These are phyloP conservation scores for Psilocybe subaeruginosa DNA, from an alignment of 768 basidiomycete species.

Conservation along the genomic window DNA sequence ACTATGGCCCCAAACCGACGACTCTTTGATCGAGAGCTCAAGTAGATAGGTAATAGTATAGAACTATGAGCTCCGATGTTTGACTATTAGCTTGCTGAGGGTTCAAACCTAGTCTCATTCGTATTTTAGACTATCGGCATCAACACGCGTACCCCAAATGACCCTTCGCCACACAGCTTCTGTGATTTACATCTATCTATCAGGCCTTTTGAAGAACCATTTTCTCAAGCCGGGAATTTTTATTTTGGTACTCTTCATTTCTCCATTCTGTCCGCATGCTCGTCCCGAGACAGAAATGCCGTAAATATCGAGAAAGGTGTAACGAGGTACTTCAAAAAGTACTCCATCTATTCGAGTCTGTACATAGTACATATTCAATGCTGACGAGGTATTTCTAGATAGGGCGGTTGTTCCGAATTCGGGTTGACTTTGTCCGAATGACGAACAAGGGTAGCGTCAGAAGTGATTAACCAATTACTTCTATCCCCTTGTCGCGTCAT, in stretches of 20 bases:
- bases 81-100: neutral
- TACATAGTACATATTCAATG: too few species aligned
- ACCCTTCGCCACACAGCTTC: neutral
- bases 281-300: neutral
- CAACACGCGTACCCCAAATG: neutral
- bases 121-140: neutral
- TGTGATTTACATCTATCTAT: neutral
- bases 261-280: neutral
- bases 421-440: neutral
- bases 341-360: too few species aligned
- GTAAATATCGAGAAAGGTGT: neutral
- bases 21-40: too few species aligned
- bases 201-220: neutral
- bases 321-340: neutral
- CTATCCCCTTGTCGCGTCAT: neutral
- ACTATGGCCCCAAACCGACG: too few species aligned
- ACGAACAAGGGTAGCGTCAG: neutral
- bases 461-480: neutral
- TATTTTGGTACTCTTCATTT: neutral
- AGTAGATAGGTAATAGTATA: too few species aligned
- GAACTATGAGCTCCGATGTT: too few species aligned
- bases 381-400: too few species aligned
- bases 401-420: neutral
- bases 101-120: neutral
- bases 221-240: neutral